Evolutionary conservation across 306 rosid species (phyloP), one percentile per base, ranked within the genome.

Genomic region (Sesbania bispinosa): DNA sequence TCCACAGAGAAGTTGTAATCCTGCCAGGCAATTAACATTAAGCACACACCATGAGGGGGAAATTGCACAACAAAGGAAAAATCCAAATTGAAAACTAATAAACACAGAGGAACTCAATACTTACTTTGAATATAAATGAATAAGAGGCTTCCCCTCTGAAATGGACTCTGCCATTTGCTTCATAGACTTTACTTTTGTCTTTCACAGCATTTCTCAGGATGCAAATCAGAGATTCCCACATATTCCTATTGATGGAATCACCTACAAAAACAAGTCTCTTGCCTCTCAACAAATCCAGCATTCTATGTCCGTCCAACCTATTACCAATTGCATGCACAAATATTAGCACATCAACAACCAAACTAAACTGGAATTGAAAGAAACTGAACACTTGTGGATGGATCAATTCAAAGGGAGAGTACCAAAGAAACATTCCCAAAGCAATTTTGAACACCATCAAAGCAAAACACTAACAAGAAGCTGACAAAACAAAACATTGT

Each of bases 171-270:
- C 98, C 98, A 32, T 87, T 70, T 10, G 87, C 97, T 84, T 93
- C 97, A 54, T 80, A 90, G 38, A 93, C 96, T 38, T 79, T 85
- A 15, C 57, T 76, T 30, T 61, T 77, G 65, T 93, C 85, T 79
- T 87, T 87, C 29, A 66, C 96, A 2, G 98, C 67, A 65, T 90
- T 88, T 74, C 92, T 90, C 26, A 93, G 79, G 24, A 93, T 88
- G 84, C 97, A 93, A 83, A 93, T 74, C 24, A 90, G 90, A 54
- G 98, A 93, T 45, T 93, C 98, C 97, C 98, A 93, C 97, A 93
- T 90, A 51, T 93, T 93, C 75, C 97, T 86, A 69, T 93, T 93
- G 62, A 93, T 83, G 15, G 97, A 93, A 84, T 93, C 98, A 2
- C 98, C 97, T 11, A 90, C 98, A 51, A 93, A 90, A 60, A 88